These are phyloP conservation scores for Nothomitra cinnamomea DNA, from an alignment of 2,329 filamentous ascomycete species.

Conservation along the genomic window DNA sequence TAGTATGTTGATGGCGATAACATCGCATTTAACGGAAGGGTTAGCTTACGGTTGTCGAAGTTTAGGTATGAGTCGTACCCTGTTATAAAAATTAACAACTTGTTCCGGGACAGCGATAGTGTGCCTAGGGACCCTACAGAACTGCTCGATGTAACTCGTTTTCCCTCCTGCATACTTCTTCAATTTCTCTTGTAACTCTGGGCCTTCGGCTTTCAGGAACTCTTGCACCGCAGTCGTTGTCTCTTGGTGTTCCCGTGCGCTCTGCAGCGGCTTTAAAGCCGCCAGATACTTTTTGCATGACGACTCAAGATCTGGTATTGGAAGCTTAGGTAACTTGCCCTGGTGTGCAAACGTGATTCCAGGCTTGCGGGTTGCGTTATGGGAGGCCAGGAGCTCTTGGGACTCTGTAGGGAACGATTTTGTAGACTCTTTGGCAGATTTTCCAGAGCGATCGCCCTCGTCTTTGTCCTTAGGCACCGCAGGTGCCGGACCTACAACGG, in stretches of 20 bases:
- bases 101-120: background rate
- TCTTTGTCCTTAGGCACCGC: background rate
- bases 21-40: background rate
- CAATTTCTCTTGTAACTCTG: slow-evolving; percentile 70
- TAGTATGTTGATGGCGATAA: background rate
- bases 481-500: background rate
- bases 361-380: slow-evolving; percentile 30
- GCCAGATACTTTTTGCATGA: slow-evolving; percentile 67
- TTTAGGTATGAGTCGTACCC: slow-evolving; percentile 99
- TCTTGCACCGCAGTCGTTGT: slow-evolving; percentile 65
- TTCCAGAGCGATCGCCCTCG: background rate
- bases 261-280: slow-evolving; percentile 67
- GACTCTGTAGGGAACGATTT: background rate
- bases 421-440: too few relatives aligned
- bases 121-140: slow-evolving; percentile 46
- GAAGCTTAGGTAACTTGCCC: slow-evolving; percentile 76
- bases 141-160: slow-evolving; percentile 96
- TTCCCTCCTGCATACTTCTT: slow-evolving; percentile 81
- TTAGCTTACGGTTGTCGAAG: slow-evolving; percentile 59
- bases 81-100: slow-evolving; percentile 21
- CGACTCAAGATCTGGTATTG: slow-evolving; percentile 72
- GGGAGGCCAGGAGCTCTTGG: background rate
- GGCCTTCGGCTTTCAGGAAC: slow-evolving; percentile 67
- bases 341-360: slow-evolving; percentile 82
- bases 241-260: slow-evolving; percentile 63